Evolutionary conservation across 192 early-diverging fungal species (phyloP).

Genomic region (Jimgerdemannia flammicorona): DNA sequence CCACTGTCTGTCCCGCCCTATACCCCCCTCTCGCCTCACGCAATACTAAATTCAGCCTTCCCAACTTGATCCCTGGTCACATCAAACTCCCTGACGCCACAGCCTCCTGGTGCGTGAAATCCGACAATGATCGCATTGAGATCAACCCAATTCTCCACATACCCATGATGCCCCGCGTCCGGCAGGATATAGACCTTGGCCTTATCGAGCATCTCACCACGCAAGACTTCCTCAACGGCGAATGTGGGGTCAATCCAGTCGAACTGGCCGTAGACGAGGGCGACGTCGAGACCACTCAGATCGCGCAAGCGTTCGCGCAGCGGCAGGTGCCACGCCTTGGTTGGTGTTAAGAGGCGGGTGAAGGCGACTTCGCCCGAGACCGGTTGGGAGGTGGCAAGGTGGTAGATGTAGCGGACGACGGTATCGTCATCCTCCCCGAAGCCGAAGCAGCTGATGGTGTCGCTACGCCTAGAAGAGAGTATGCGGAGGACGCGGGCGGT

Average conservation of each 20-base stretch:
- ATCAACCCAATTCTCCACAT: conserved; percentile 2
- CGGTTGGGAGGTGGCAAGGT: conserved; percentile 8
- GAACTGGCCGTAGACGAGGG: conserved; percentile 15
- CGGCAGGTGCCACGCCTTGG: conserved; percentile 21
- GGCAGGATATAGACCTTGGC: conserved; percentile 17
- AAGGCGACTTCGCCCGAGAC: conserved; percentile 21
- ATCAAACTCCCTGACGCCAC: background rate
- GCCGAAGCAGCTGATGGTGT: conserved; percentile 10
- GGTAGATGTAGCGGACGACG: conserved; percentile 15
- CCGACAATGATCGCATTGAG: background rate
- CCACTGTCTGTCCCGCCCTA: too few species aligned
- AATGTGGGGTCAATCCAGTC: conserved; percentile 23
- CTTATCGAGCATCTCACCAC: background rate
- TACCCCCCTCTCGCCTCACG: background rate
- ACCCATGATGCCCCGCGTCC: conserved; percentile 15
- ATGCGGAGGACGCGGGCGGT: conserved; percentile 9
- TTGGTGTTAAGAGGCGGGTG: conserved; percentile 7
- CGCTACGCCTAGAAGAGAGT: background rate
- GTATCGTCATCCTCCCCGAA: conserved; percentile 10
- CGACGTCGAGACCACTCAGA: conserved; percentile 10
- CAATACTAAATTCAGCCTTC: background rate
- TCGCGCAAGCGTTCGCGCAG: conserved; percentile 9
- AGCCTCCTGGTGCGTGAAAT: background rate
- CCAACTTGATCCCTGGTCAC: background rate
- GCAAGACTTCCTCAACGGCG: background rate